These are phyloP conservation scores for Pterocarpus santalinus DNA, from an alignment of 306 rosid species.

Conservation along the genomic window DNA sequence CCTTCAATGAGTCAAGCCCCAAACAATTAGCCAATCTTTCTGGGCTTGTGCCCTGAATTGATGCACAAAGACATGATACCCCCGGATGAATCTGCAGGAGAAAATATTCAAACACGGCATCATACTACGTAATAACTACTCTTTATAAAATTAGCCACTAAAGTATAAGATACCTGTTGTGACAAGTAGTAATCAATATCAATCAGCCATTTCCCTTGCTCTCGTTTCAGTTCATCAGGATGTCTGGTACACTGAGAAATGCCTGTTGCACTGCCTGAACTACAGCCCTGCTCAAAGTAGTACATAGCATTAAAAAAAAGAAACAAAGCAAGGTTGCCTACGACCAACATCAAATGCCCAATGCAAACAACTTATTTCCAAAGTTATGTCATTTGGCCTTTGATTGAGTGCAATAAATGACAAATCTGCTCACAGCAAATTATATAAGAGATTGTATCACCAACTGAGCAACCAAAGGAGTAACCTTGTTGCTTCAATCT, in stretches of 20 bases:
- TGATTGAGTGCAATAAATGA: not conserved
- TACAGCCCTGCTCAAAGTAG: constrained; percentile 67
- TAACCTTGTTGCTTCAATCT: constrained; percentile 91
- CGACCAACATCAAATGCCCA: constrained; percentile 37
- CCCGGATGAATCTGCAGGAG: constrained; percentile 89
- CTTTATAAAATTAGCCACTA: constrained; percentile 24
- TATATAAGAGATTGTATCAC: constrained; percentile 89
- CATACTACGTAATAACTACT: not conserved
- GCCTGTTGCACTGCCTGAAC: constrained; percentile 66
- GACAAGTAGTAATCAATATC: constrained; percentile 94
- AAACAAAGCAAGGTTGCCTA: constrained; percentile 16
- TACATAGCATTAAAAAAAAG: constrained; percentile 26
- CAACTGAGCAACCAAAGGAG: constrained; percentile 87
- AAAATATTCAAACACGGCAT: constrained; percentile 40
- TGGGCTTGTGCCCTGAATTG: constrained; percentile 96
- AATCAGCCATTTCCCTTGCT: constrained; percentile 93
- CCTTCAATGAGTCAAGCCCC: constrained; percentile 95
- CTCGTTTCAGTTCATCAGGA: constrained; percentile 95
- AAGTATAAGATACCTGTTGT: constrained; percentile 72
- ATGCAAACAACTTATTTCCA: constrained; percentile 23
- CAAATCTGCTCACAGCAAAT: constrained; percentile 92
- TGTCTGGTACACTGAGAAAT: constrained; percentile 96
- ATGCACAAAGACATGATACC: constrained; percentile 94
- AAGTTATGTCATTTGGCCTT: not conserved
- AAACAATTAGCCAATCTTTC: constrained; percentile 94